Base-by-base conservation (phyloP, 148 eudicot species). In the Cornus controversa region DNA sequence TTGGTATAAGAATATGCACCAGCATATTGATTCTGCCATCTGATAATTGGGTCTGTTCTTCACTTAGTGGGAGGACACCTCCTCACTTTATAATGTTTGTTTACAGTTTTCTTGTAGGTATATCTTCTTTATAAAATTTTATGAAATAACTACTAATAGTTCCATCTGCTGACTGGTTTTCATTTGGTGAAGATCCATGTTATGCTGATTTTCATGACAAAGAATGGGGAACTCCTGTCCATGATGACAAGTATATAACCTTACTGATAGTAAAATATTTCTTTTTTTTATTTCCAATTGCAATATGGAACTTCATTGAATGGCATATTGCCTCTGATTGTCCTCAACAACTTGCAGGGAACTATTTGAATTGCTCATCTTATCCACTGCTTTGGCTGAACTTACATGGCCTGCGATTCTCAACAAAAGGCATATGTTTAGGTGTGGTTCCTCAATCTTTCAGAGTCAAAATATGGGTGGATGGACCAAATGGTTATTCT, bases 371-470 rank as follows among this genome's bases (percentile, higher is more conserved):
- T 86, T 92, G 82, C 98, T 94, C 15, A 85, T 89, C 86, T 87
- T 92, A 66, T 90, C 91, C 64, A 89, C 88, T 74, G 98, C 97
- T 68, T 87, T 94, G 83, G 98, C 98, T 68, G 98, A 94, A 85
- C 84, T 92, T 60, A 70, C 97, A 26, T 94, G 98, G 98, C 98
- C 98, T 18, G 80, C 82, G 28, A 92, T 94, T 86, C 91, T 94
- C 74, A 91, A 78, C 80, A 91, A 84, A 84, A 92, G 97, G 79
- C 82, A 74, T 68, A 73, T 85, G 64, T 94, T 94, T 80, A 89
- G 93, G 98, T 92, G 90, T 50, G 31, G 10, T 50, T 25, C 14
- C 29, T 11, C 34, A 22, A 24, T 57, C 64, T 37, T 79, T 16
- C 18, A 53, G 58, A 6, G n/a, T 71, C 71, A 54, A 28, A 31